Evolutionary conservation across 805 yeast species (phyloP).

Genomic region (Wickerhamiella musiphila): DNA sequence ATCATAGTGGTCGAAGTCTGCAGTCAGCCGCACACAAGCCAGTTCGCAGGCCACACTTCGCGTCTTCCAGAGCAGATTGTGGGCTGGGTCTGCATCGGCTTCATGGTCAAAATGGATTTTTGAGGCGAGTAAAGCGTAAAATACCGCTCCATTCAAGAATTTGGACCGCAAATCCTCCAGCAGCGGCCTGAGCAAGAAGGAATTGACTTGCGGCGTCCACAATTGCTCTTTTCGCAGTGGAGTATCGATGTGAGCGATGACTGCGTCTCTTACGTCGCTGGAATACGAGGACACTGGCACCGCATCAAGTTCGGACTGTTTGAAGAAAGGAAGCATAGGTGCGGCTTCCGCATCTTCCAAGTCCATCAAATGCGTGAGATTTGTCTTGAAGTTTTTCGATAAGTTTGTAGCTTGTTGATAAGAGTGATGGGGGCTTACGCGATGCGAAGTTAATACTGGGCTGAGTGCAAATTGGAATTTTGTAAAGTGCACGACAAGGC

Average conservation of each 20-base stretch:
- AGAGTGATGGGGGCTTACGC: too few species aligned
- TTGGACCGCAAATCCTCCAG: conserved; percentile 21
- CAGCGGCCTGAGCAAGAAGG: conserved; percentile 32
- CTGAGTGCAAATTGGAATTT: too few species aligned
- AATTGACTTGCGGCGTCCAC: conserved; percentile 32
- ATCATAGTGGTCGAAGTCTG: conserved; percentile 26
- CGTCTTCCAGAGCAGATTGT: conserved; percentile 23
- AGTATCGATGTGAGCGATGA: conserved; percentile 27
- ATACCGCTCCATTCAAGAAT: conserved; percentile 19
- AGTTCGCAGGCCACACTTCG: conserved; percentile 36
- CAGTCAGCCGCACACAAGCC: conserved; percentile 32
- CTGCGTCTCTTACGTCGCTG: conserved; percentile 25
- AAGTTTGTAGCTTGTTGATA: too few species aligned
- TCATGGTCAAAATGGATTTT: conserved; percentile 24
- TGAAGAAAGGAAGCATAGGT: conserved; percentile 3
- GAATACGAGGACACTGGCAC: conserved; percentile 22
- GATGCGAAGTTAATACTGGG: too few species aligned
- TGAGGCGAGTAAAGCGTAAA: conserved; percentile 25
- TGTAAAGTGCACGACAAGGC: too few species aligned
- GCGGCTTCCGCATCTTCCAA: conserved; percentile 2
- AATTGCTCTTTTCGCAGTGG: conserved; percentile 35
- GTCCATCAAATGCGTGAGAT: too few species aligned
- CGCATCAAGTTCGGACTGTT: conserved; percentile 16
- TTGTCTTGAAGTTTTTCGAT: too few species aligned
- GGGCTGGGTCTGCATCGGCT: conserved; percentile 18